Conservation (phyloP, 768 basidiomycete genomes). For the Mycena epipterygia region DNA sequence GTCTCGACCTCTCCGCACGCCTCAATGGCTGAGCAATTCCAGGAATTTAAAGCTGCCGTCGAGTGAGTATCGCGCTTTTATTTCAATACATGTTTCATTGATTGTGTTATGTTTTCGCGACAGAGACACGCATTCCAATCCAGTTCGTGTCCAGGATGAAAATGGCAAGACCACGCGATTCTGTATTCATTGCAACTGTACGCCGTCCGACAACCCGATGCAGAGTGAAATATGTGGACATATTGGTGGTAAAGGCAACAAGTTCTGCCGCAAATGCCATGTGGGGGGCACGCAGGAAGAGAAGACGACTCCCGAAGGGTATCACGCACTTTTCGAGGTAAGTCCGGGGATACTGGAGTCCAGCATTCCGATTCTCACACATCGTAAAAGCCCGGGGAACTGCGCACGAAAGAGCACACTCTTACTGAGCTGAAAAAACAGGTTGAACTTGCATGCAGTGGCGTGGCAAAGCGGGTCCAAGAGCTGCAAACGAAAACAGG, state of each 20-base stretch:
- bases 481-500: constrained; percentile 34
- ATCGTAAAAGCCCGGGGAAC: background rate
- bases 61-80: background rate
- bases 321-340: constrained; percentile 8
- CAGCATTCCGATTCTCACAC: background rate
- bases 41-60: constrained; percentile 4
- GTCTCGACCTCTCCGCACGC: constrained; percentile 7
- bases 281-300: background rate
- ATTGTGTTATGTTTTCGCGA: background rate
- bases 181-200: background rate
- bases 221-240: constrained; percentile 55
- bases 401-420: constrained; percentile 6
- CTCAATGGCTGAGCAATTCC: constrained; percentile 3
- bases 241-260: constrained; percentile 55
- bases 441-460: constrained; percentile 1
- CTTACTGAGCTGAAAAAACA: constrained; percentile 3
- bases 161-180: constrained; percentile 2
- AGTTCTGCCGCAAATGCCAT: constrained; percentile 54
- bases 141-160: constrained; percentile 6
- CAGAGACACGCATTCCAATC: constrained; percentile 1
- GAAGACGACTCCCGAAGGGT: background rate
- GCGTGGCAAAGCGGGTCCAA: constrained; percentile 15
- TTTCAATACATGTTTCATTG: background rate
- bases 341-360: background rate
- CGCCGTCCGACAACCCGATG: constrained; percentile 52